phyloP scores from a whole-genome alignment of 2,329 filamentous ascomycete genomes.

The Microcyclosporella mali region DNA sequence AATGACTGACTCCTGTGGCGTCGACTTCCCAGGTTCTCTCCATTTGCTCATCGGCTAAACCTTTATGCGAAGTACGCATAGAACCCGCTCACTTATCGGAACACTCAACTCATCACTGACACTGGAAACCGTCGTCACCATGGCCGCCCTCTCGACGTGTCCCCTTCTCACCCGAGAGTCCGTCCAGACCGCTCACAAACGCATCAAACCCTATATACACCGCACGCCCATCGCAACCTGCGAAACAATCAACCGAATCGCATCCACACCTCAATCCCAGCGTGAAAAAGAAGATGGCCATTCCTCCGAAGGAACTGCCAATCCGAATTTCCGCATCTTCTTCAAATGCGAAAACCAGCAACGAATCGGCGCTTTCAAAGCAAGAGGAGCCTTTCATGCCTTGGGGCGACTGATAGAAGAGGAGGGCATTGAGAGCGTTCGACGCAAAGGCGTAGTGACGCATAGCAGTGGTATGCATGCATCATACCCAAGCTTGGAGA shows the following conservation, averaged over 20 bases:
- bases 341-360: slow-evolving; percentile 97
- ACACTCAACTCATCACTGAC: too few species aligned
- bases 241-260: slow-evolving; percentile 65
- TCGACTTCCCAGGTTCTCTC: too few species aligned
- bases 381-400: slow-evolving; percentile 83
- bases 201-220: slow-evolving; percentile 73
- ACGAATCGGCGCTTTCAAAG: slow-evolving; percentile 87
- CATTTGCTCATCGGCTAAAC: too few species aligned
- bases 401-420: slow-evolving; percentile 63
- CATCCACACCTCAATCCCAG: slow-evolving; percentile 60
- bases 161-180: slow-evolving; percentile 66
- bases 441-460: slow-evolving; percentile 69
- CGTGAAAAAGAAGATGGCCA: slow-evolving; percentile 13
- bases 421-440: slow-evolving; percentile 51
- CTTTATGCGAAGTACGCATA: too few species aligned
- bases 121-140: too few species aligned
- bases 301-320: slow-evolving; percentile 39
- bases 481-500: not conserved
- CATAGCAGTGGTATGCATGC: slow-evolving; percentile 68
- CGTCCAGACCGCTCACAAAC: slow-evolving; percentile 62
- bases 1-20: too few species aligned
- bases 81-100: too few species aligned
- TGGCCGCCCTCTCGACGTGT: slow-evolving; percentile 42
- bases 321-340: slow-evolving; percentile 66
- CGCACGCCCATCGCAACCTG: slow-evolving; percentile 77